Evolutionary conservation across 2,329 filamentous ascomycete species (phyloP), one percentile per base, ranked within the genome.

Genomic region (Talaromyces sp.): DNA sequence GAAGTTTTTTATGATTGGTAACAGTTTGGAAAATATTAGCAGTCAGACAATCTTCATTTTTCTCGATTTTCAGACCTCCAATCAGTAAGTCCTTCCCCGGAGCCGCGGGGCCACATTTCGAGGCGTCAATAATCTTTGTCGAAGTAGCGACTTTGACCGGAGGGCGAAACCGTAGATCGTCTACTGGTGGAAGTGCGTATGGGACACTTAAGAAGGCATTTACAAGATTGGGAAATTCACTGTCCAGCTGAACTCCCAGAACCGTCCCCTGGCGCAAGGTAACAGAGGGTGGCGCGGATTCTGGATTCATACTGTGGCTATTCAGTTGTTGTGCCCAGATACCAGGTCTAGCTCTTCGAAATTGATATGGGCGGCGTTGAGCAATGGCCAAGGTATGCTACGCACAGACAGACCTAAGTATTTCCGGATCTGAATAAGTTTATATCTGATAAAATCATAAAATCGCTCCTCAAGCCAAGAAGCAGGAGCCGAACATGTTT

Each of bases 1-100:
- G 76, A 3, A 80, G 67, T 43, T 74, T 75, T 1, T 67, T 66
- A 6, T 62, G 49, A 10, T 65, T 33, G 0, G 17, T 35, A n/a
- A 58, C 65, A 41, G 72, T 65, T 27, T 76, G 73, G 59, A 79
- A 81, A 11, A 81, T 65, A 60, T 81, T 81, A 3, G 75, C 69
- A 3, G 75, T 79, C 3, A 81, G 67, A 60, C 79, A 81, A 63
- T 81, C 78, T 66, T 81, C 78, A 72, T 61, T 84, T 82, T 69
- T 75, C 70, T 43, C 85, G 81, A 70, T 82, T 81, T 78, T 88
- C 73, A 74, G 69, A 73, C 76, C 17, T 80, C 81, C 41, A 70
- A 77, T 37, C 71, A 80, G 73, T 83, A 87, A 63, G 81, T 83
- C 74, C 79, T 82, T 70, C 73, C 73, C 75, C 47, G 67, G 72